Percentiles rank a stretch among this genome's conserved stretches.
Evolutionary conservation across 2,329 filamentous ascomycete species (phyloP).

Genomic region (Penicillium sp.): DNA sequence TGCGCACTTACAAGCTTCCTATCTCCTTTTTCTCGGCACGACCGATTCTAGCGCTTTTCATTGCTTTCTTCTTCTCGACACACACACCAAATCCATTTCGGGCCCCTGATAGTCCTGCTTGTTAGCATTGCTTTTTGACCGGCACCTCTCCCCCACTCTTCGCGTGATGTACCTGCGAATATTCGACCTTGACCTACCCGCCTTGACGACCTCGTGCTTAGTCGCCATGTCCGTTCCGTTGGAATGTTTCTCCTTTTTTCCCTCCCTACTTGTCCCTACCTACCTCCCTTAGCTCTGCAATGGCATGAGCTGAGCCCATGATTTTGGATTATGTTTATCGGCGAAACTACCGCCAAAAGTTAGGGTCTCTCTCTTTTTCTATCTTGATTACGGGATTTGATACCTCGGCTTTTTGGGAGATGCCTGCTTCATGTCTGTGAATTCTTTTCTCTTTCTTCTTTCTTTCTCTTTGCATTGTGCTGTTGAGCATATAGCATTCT

Average conservation of each 20-base stretch:
- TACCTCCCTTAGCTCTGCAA: neutral
- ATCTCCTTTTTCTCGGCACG: conserved; percentile 18
- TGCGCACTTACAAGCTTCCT: conserved; percentile 6
- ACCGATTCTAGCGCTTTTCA: conserved; percentile 18
- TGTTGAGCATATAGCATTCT: conserved; percentile 12
- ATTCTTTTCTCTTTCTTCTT: neutral
- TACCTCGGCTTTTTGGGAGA: conserved; percentile 8
- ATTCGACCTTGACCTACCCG: conserved; percentile 8
- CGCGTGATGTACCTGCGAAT: conserved; percentile 34
- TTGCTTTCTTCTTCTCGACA: neutral
- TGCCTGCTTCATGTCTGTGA: conserved; percentile 10
- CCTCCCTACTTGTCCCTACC: neutral
- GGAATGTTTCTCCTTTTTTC: conserved; percentile 12
- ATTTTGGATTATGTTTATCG: conserved; percentile 7
- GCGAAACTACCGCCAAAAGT: conserved; percentile 14
- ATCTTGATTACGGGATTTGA: conserved; percentile 5
- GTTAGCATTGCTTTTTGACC: conserved; percentile 18
- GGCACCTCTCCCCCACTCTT: conserved; percentile 17
- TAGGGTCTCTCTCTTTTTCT: neutral
- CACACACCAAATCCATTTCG: neutral
- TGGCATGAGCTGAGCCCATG: neutral
- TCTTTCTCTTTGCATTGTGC: conserved; percentile 11
- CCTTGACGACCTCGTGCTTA: conserved; percentile 24
- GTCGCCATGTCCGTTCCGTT: conserved; percentile 20
- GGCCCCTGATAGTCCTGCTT: conserved; percentile 5